These are phyloP conservation scores for Aureobasidium melanogenum DNA, from an alignment of 2,329 filamentous ascomycete genomes.

Conservation along the genomic window DNA sequence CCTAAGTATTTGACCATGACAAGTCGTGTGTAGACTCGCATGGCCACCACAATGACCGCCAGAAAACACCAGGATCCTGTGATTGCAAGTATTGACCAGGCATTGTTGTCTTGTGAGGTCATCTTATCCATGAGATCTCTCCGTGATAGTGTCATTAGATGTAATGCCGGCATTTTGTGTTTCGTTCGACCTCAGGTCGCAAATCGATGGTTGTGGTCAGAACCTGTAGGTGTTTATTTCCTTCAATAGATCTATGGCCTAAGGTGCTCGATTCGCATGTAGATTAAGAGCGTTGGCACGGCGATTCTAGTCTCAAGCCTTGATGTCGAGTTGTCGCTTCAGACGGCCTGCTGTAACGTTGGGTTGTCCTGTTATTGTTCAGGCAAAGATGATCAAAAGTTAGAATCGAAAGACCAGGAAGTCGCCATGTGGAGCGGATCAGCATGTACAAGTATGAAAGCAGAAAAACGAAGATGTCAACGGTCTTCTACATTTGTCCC, in stretches of 20 bases:
- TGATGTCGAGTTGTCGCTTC: rapidly evolving
- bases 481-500: constrained; percentile 1
- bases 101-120: constrained; percentile 10
- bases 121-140: neutral
- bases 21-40: constrained; percentile 30
- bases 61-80: constrained; percentile 14
- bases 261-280: neutral
- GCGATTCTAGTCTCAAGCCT: neutral
- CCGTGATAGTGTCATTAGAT: neutral
- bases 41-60: constrained; percentile 11
- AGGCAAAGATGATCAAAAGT: neutral
- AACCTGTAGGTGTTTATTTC: too few species aligned
- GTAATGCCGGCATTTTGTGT: constrained; percentile 1
- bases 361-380: neutral
- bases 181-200: neutral
- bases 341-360: neutral
- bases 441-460: constrained; percentile 2
- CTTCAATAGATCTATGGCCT: too few species aligned
- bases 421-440: neutral
- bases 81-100: constrained; percentile 13
- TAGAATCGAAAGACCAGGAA: neutral
- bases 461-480: neutral
- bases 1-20: constrained; percentile 41
- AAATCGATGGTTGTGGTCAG: neutral
- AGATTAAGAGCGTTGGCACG: too few species aligned